Evolutionary conservation across 2,329 filamentous ascomycete genomes (phyloP), one percentile per base, ranked within the genome.

Genomic region (Apiospora aurea): DNA sequence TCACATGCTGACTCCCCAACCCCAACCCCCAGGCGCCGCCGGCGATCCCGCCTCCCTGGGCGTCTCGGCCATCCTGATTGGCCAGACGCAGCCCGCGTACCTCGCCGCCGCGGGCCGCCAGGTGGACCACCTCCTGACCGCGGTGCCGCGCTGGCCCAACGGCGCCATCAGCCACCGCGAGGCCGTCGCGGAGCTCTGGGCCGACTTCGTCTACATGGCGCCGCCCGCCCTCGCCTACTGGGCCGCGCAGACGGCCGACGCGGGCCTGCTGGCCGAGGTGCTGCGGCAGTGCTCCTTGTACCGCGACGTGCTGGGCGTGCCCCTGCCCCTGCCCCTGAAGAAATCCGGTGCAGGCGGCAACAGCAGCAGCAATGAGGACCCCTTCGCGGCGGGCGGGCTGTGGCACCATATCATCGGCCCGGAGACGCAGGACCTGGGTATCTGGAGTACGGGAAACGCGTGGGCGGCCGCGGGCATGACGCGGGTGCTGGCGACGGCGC

Each of bases 191-290:
- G 84, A 87, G 72, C 78, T 87, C 13, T 87, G 85, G 84, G 82
- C 85, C 18, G 86, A 88, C 75, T 85, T 83, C 74, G 72, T 86
- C 8, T 85, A 84, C 75, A 87, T 87, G 85, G 82, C 82, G 1
- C 85, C 85, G n/a, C 85, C 86, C 1, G 84, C 84, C 57, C 77
- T 87, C 24, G 85, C 85, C 4, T 87, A 85, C 75, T 83, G 83
- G 75, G 85, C 80, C 38, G 82, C 85, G 10, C 80, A 80, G 18
- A 78, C 75, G 0, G 75, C 79, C n/a, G 79, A 86, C 70, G 44
- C 79, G 16, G 74, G 69, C 10, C 72, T 83, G 24, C 72, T 85
- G 38, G 74, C 76, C n/a, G 79, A 81, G 71, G 80, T 83, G 2
- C 77, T 84, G 13, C 61, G 75, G 16, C 85, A 87, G 74, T 83